A percentile compares a stretch with the other conserved stretches of the same genome.
phyloP scores from a whole-genome alignment of 768 basidiomycete species.

The Russula virescens region DNA sequence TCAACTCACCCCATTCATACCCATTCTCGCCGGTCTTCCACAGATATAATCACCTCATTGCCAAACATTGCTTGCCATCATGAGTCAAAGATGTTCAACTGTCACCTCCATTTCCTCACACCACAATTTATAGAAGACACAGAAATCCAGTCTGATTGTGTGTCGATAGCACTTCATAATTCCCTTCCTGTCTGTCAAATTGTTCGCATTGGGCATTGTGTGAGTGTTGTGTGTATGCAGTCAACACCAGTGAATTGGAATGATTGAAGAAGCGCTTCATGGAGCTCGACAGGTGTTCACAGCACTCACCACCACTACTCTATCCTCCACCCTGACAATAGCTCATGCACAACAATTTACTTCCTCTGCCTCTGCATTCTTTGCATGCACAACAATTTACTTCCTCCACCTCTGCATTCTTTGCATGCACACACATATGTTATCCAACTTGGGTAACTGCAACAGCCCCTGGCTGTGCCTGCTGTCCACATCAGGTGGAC shows the following conservation, averaged over 20 bases:
- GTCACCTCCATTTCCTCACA: constrained; percentile 37
- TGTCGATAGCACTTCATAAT: constrained; percentile 32
- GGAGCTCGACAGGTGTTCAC: constrained; percentile 81
- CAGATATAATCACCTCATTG: no score
- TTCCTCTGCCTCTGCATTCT: no score
- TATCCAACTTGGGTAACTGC: no score
- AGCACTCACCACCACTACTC: neutral
- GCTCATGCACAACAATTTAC: neutral
- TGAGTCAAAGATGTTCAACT: constrained; percentile 86
- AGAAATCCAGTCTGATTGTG: constrained; percentile 96
- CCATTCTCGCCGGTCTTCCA: neutral
- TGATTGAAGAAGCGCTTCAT: no score
- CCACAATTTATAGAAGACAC: constrained; percentile 98
- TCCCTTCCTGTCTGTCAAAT: neutral
- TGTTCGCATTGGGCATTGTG: neutral
- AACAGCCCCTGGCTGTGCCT: no score
- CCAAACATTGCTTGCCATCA: constrained; percentile 30
- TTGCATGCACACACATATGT: no score
- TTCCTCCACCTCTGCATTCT: neutral
- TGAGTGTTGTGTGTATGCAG: constrained; percentile 37
- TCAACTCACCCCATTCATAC: no score
- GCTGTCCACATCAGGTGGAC: no score
- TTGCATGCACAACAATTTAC: neutral
- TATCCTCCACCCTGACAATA: neutral
- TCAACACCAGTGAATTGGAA: constrained; percentile 91